These are phyloP conservation scores for Prasinococcaceae sp. DNA, from an alignment of 139 green algal genomes.

Conservation along the genomic window DNA sequence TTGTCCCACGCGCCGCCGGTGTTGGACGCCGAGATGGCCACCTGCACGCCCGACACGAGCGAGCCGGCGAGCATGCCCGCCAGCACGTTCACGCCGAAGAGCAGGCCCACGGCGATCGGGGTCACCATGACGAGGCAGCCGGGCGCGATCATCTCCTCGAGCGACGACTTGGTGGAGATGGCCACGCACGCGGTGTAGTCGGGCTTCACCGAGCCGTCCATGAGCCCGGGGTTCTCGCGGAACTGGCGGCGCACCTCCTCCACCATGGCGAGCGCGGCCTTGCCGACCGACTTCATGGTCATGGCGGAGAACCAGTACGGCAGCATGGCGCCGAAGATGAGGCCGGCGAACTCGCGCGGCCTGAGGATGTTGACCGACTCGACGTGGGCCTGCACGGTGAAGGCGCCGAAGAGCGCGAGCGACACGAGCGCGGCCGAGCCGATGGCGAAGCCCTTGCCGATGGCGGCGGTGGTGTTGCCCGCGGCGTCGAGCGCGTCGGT, in stretches of 20 bases:
- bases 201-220: constrained; percentile 41
- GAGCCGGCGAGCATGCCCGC: constrained; percentile 31
- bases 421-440: constrained; percentile 93
- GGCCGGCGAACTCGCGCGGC: constrained; percentile 38
- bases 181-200: constrained; percentile 41
- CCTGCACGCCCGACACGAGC: constrained; percentile 43
- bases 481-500: constrained; percentile 91
- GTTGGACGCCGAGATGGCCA: constrained; percentile 37
- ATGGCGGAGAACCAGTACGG: constrained; percentile 44
- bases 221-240: constrained; percentile 26
- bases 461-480: constrained; percentile 95
- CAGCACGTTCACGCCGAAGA: constrained; percentile 49
- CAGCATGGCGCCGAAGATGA: constrained; percentile 47
- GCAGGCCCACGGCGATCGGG: constrained; percentile 32
- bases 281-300: constrained; percentile 37
- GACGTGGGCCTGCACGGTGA: constrained; percentile 72
- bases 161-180: constrained; percentile 34
- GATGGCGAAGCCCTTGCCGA: constrained; percentile 96
- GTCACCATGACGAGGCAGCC: constrained; percentile 35
- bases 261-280: constrained; percentile 38
- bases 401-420: constrained; percentile 92
- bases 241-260: constrained; percentile 48
- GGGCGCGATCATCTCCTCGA: constrained; percentile 49
- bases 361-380: constrained; percentile 39
- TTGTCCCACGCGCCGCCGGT: constrained; percentile 89